Evolutionary conservation across 768 basidiomycete species (phyloP), one percentile per base, ranked within the genome.

Genomic region (Termitomyces sp.): DNA sequence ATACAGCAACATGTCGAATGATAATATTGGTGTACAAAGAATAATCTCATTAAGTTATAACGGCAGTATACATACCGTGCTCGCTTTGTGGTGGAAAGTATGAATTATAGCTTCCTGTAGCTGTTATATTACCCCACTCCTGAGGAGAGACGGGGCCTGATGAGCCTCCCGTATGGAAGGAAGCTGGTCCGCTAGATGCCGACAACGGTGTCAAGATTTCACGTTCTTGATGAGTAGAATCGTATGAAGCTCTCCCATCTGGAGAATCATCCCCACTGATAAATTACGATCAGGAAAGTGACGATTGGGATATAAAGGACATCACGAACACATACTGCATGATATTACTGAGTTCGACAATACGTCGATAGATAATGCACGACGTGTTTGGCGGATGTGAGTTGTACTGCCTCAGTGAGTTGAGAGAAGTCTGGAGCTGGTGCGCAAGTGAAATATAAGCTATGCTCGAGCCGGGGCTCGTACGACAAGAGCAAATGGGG

Each of bases 1-100:
- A 55, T 36, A 55, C 30, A 47, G 50, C 48, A 53, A 52, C 53
- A 61, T 48, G 49, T 50, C 57, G 44, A 4, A 50, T 48, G 16
- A 20, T 13, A 7, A 16, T n/a, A 23, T 50, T 55, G 55, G 35
- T 49, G 57, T 46, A 50, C 60, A 55, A 56, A 33, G 38, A 57
- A 58, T 23, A 57, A 51, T 60, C 47, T 47, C 20, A 61, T 83
- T 74, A 84, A 64, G 77, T 76, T 65, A 85, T 83, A 65, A 85
- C 82, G 63, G 79, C 81, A 65, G 79, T 82, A 65, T 85, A 85
- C 63, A 86, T 79, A 67, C 69, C 72, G 65, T 82, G 81, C 54
- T 85, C 82, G 53, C 73, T 58, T 46, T 79, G 72, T 60, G 85
- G 75, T 36, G 87, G 82, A 68, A 89, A 89, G 71, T 89, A 89